phyloP scores from a whole-genome alignment of 2,329 filamentous ascomycete species.

The Parascedosporium putredinis region DNA sequence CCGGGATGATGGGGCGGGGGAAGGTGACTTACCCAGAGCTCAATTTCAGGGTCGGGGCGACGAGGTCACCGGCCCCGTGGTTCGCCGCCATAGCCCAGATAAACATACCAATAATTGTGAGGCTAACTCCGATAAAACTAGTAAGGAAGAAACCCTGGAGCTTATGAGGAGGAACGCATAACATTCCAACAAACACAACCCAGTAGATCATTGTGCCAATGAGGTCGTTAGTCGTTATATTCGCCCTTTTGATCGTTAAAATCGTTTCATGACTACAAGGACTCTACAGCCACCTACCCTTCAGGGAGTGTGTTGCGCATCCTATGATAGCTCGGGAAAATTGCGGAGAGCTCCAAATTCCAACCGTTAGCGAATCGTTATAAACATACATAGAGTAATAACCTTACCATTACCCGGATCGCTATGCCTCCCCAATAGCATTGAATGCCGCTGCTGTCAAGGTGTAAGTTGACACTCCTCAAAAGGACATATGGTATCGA shows the following conservation, averaged over 20 bases:
- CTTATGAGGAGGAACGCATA: slow-evolving; percentile 5
- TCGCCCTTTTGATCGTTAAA: slow-evolving; percentile 8
- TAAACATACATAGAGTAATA: background rate
- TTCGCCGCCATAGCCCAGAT: slow-evolving; percentile 8
- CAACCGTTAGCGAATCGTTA: background rate
- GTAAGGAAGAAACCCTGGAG: background rate
- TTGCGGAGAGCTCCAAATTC: slow-evolving; percentile 10
- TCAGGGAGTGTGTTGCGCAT: slow-evolving; percentile 24
- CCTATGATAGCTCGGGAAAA: slow-evolving; percentile 22
- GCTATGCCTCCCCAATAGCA: slow-evolving; percentile 20
- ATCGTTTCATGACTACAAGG: background rate
- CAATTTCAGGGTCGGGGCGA: background rate
- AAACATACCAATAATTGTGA: background rate
- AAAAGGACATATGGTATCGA: background rate
- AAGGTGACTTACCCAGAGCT: background rate
- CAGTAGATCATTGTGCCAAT: slow-evolving; percentile 26
- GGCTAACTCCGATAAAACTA: background rate
- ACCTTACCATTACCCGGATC: slow-evolving; percentile 19
- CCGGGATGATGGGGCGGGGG: too few species aligned
- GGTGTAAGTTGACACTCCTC: background rate
- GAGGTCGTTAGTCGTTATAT: slow-evolving; percentile 24
- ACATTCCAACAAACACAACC: slow-evolving; percentile 14
- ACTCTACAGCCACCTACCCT: slow-evolving; percentile 1
- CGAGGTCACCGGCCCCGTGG: background rate
- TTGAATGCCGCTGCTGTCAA: background rate